Percentiles rank a stretch among this genome's conserved stretches.
Conservation (phyloP, 2,329 filamentous ascomycete species). For the Mycocentrospora acerina region DNA sequence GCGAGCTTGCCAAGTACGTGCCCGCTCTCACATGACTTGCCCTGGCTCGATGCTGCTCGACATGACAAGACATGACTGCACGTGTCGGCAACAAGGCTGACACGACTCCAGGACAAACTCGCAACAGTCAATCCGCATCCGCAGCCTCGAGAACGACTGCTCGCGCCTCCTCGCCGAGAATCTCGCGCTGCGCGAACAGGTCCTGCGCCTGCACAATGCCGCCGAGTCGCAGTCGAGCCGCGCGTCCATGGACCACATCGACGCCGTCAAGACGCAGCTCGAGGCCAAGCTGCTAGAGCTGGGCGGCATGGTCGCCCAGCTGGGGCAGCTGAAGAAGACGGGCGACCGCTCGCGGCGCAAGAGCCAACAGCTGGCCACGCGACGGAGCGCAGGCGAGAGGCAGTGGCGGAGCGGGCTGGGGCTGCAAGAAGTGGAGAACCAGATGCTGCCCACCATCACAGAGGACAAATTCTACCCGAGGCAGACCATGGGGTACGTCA, state of each 20-base stretch:
- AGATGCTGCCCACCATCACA: slow-evolving; percentile 65
- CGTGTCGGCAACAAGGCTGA: no score
- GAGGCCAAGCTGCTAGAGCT: slow-evolving; percentile 73
- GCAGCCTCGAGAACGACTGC: slow-evolving; percentile 73
- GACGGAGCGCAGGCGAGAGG: slow-evolving; percentile 55
- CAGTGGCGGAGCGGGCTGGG: slow-evolving; percentile 55
- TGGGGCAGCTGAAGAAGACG: slow-evolving; percentile 53
- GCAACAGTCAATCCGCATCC: slow-evolving; percentile 73
- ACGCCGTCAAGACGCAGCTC: slow-evolving; percentile 69
- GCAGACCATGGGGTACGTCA: slow-evolving; percentile 65
- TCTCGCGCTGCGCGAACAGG: slow-evolving; percentile 68
- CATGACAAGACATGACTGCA: no score
- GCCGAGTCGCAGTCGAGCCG: slow-evolving; percentile 62
- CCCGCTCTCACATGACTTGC: neutral
- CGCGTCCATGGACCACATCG: slow-evolving; percentile 65
- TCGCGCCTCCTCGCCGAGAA: slow-evolving; percentile 78
- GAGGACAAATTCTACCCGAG: slow-evolving; percentile 70
- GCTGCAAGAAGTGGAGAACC: slow-evolving; percentile 49
- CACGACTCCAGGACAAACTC: slow-evolving; percentile 64
- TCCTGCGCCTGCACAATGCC: slow-evolving; percentile 69
- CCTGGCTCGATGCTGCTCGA: no score
- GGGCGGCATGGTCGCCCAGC: slow-evolving; percentile 63
- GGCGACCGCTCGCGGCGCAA: slow-evolving; percentile 37
- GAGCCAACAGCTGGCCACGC: slow-evolving; percentile 52
- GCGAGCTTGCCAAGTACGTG: slow-evolving; percentile 68